Base-by-base conservation (phyloP, 2,329 filamentous ascomycete species). In the Ambrosiella beaveri region DNA sequence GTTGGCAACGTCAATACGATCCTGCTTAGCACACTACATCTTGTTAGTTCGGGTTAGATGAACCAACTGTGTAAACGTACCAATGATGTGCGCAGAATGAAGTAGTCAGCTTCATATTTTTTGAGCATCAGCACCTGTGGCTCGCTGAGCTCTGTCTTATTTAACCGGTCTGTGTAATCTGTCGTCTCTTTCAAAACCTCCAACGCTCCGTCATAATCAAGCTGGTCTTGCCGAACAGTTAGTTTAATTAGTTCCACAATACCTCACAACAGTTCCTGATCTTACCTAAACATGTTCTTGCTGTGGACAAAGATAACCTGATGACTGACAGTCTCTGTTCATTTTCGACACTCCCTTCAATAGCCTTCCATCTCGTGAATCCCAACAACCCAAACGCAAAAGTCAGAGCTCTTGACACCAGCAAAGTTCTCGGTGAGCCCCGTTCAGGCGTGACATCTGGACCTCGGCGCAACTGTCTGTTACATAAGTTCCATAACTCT, bases 1-100 rank as follows among this genome's bases (percentile, higher is more conserved):
- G 57, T 95, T 87, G 36, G 87, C 86, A 53, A 89, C 77, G 59
- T 91, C 85, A 12, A 85, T 73, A 45, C 84, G 79, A 45, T 79
- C 75, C 65, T 89, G 82, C 64, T 82, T 81, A 82, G 84, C 95
- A 37, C 83, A 78, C 87, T 91, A 54, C 13, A 2, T 9, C 67
- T 54, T 68, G 65, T 27, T 7, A 54, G 47, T n/a, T n/a, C 35
- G 15, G 4, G 6, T 6, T 8, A 15, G 9, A 15, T 1, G 5
- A 7, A 39, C 1, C 51, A 50, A 7, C 13, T 17, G 37, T 45
- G 17, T 12, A n/a, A 19, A 35, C 56, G 38, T 69, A 88, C 88
- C 68, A 93, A 67, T 38, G 77, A 75, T 41, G 81, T 81, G 38
- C 86, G 77, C 60, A 88, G 68, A 3, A 81, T 75, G 45, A 81